These are phyloP conservation scores for Pichia phayaonensis DNA, from an alignment of 805 yeast genomes.

Conservation along the genomic window DNA sequence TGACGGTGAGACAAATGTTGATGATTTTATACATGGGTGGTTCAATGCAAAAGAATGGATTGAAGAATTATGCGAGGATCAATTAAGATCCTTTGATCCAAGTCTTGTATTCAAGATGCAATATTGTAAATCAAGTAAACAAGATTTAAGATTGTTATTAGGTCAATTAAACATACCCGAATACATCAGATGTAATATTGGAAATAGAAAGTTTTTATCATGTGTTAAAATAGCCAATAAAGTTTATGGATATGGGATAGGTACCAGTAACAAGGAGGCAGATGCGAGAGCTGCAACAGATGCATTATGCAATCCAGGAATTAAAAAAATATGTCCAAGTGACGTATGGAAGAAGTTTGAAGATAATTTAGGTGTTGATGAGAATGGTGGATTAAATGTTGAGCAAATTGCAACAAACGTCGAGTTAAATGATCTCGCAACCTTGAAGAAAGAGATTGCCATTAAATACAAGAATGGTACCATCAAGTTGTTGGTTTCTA, in stretches of 20 bases:
- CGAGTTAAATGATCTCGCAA: not conserved
- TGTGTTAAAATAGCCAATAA: conserved; percentile 57
- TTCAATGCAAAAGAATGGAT: conserved; percentile 51
- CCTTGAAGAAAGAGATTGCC: conserved; percentile 6
- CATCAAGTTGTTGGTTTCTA: conserved; percentile 8
- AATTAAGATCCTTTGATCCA: conserved; percentile 11
- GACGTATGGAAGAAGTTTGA: conserved; percentile 12
- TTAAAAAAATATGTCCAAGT: conserved; percentile 8
- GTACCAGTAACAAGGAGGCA: conserved; percentile 63
- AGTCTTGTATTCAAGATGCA: conserved; percentile 10
- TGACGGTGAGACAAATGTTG: conserved; percentile 40
- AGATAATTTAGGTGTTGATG: conserved; percentile 9
- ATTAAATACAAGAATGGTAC: conserved; percentile 8
- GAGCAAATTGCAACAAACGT: conserved; percentile 3
- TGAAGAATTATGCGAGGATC: conserved; percentile 36
- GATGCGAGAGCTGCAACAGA: conserved; percentile 77
- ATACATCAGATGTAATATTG: conserved; percentile 31
- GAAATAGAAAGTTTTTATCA: conserved; percentile 26
- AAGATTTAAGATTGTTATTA: conserved; percentile 49
- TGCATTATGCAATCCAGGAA: conserved; percentile 32
- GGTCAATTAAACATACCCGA: conserved; percentile 48
- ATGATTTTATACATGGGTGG: conserved; percentile 32
- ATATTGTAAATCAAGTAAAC: conserved; percentile 32
- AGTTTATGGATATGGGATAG: conserved; percentile 65
- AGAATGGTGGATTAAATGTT: conserved; percentile 11